Evolutionary conservation across 2,329 filamentous ascomycete genomes (phyloP).

Genomic region (Ophiosphaerella herpotricha): DNA sequence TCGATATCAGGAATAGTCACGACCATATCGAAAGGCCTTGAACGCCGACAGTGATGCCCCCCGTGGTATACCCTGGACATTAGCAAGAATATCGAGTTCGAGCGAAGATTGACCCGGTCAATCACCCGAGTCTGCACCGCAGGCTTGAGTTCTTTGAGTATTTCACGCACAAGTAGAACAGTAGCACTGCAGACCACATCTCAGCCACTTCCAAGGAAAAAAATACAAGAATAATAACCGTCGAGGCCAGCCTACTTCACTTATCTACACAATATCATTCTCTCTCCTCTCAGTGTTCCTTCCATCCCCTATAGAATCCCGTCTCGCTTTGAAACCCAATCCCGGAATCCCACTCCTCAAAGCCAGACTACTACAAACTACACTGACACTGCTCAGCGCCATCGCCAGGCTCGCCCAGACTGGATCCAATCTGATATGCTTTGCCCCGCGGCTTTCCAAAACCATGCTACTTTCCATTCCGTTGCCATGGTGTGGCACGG

Average conservation of each 20-base stretch:
- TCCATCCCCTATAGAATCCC: constrained; percentile 1
- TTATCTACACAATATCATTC: not conserved
- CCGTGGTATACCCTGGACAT: too few relatives aligned
- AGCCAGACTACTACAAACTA: constrained; percentile 79
- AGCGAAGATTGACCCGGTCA: too few relatives aligned
- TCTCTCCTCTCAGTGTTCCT: not conserved
- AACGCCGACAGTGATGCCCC: too few relatives aligned
- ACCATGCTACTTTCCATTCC: constrained; percentile 39
- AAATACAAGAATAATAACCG: too few relatives aligned
- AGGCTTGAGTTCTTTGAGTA: too few relatives aligned
- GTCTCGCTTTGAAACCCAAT: constrained; percentile 49
- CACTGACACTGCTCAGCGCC: constrained; percentile 89
- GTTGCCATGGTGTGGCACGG: constrained; percentile 38
- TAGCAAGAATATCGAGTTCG: too few relatives aligned
- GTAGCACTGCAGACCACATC: too few relatives aligned
- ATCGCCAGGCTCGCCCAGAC: constrained; percentile 91
- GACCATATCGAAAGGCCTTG: not conserved
- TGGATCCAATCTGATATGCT: constrained; percentile 70
- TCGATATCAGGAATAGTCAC: not conserved
- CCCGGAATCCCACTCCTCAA: constrained; percentile 59
- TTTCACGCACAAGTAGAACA: too few relatives aligned
- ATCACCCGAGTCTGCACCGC: too few relatives aligned
- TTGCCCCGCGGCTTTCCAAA: constrained; percentile 47
- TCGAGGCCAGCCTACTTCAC: not conserved
- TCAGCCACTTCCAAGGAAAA: too few relatives aligned